Evolutionary conservation across 352 stramenopile species (phyloP), one percentile per base, ranked within the genome.

Genomic region (Globisporangium okanoganense): DNA sequence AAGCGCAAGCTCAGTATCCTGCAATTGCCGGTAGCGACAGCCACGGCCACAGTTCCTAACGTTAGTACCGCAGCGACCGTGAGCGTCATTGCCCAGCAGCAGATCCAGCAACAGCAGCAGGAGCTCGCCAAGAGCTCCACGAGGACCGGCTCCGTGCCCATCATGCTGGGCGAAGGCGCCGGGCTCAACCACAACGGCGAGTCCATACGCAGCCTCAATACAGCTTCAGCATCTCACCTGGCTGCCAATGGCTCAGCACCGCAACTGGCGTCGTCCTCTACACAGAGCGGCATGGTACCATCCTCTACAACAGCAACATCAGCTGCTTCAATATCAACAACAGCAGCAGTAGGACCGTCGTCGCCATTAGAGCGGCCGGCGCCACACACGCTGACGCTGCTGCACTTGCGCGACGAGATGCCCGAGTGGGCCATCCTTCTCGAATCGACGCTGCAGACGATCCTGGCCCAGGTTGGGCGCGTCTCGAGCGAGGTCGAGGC

Each of bases 401-500:
- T 35, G 20, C 24, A 38, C 20, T 33, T 20, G 31, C 43, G 27
- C 36, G 40, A 65, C 35, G 66, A 71, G 8, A 56, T 67, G 5
- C 78, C 75, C 13, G 69, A 80, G 29, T 90, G 78, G 78, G 78
- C 77, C 7, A 50, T 82, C 24, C 36, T 71, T 18, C 70, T 90
- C 43, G 73, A 88, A 38, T 56, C 62, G 22, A 82, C 75, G 24
- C 73, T 90, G 51, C 75, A 87, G 44, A 71, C 48, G 27, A 79
- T 90, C 43, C 56, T 90, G 16, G 53, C 61, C 22, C 78, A 90
- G 29, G 78, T 90, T 10, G 57, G 64, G 13, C 69, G 62, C 2
- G 81, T 90, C 1, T 85, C 76, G 1, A 67, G 62, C 36, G 81
- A 90, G 31, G 72, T 90, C 24, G 75, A 90, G 33, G 45, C 58